Evolutionary conservation across 352 stramenopile species (phyloP).

Genomic region (Peronospora destructor): DNA sequence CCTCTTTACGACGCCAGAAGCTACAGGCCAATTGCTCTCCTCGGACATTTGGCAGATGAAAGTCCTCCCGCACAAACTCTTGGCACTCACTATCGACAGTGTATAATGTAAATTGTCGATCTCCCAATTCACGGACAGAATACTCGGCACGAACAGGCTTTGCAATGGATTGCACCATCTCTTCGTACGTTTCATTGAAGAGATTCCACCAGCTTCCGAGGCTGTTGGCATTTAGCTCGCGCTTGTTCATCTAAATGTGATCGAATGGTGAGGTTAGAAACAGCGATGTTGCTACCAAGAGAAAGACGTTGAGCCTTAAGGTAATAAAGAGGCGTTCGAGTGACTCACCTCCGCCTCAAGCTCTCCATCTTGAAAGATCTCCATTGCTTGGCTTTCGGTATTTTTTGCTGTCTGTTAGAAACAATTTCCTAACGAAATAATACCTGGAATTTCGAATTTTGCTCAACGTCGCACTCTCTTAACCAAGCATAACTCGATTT

Average conservation of each 20-base stretch:
- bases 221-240: slow-evolving; percentile 44
- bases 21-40: slow-evolving; percentile 58
- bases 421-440: too few relatives aligned
- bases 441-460: too few relatives aligned
- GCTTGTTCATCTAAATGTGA: slow-evolving; percentile 44
- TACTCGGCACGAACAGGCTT: slow-evolving; percentile 56
- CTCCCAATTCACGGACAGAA: slow-evolving; percentile 44
- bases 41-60: slow-evolving; percentile 45
- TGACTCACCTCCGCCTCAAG: slow-evolving; percentile 60
- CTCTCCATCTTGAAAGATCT: slow-evolving; percentile 79
- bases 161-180: slow-evolving; percentile 66
- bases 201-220: slow-evolving; percentile 62
- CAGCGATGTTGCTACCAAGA: background rate
- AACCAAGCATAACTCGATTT: too few relatives aligned
- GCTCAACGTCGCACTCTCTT: too few relatives aligned
- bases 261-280: slow-evolving; percentile 9
- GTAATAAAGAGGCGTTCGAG: background rate
- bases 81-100: slow-evolving; percentile 7
- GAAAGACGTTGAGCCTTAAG: background rate
- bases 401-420: too few relatives aligned
- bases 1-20: slow-evolving; percentile 44
- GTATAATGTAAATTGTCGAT: slow-evolving; percentile 14
- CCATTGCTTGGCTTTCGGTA: slow-evolving; percentile 26
- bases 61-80: slow-evolving; percentile 48
- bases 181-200: slow-evolving; percentile 65